These are phyloP conservation scores for Botrytis paeoniae DNA, from an alignment of 2,329 filamentous ascomycete species.

Conservation along the genomic window DNA sequence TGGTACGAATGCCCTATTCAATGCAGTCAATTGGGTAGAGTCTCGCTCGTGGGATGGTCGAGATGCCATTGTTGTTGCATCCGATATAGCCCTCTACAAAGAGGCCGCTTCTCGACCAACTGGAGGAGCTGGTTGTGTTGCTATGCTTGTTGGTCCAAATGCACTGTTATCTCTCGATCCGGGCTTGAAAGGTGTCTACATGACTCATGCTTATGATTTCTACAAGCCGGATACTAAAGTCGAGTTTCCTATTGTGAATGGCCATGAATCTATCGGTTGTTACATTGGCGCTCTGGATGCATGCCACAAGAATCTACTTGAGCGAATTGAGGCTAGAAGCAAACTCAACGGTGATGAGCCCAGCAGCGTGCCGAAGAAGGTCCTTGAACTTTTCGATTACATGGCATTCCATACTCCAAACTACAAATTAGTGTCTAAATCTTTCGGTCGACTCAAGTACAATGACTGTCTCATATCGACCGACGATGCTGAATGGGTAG, in stretches of 20 bases:
- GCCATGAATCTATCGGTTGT: conserved; percentile 2
- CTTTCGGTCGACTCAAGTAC: not conserved
- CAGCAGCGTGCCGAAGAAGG: not conserved
- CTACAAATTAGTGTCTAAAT: conserved; percentile 6
- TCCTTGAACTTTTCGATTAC: conserved; percentile 6
- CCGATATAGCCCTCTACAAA: conserved; percentile 9
- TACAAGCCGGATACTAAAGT: conserved; percentile 6
- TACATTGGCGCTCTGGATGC: conserved; percentile 7
- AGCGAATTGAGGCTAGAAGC: not conserved
- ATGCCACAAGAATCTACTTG: not conserved
- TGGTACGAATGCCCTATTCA: conserved; percentile 81
- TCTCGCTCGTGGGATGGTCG: conserved; percentile 78
- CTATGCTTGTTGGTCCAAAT: conserved; percentile 15
- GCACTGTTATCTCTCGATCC: not conserved
- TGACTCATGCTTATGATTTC: conserved; percentile 15
- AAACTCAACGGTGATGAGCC: not conserved
- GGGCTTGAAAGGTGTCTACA: not conserved
- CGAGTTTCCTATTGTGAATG: conserved; percentile 12
- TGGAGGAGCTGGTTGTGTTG: conserved; percentile 8
- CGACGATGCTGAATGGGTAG: not conserved
- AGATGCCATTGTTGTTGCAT: conserved; percentile 10
- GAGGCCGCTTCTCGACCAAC: conserved; percentile 3
- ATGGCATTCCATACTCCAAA: conserved; percentile 12
- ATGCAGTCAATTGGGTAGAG: conserved; percentile 81
- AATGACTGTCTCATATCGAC: not conserved